Conservation (phyloP, 306 rosid species). For the Begonia peltatifolia region DNA sequence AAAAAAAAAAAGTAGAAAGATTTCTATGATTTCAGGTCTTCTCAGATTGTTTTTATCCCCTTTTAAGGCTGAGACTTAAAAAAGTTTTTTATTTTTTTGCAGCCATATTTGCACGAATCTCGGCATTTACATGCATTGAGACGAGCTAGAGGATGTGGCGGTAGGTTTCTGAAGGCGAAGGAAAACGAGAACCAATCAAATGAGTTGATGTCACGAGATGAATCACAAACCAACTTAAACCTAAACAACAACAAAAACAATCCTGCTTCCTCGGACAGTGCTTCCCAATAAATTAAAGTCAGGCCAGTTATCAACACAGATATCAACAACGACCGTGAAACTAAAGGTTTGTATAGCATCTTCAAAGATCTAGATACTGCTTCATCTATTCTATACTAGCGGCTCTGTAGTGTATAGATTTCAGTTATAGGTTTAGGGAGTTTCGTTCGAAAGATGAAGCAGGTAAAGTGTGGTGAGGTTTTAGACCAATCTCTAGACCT, state of each 20-base stretch:
- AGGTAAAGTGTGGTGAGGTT: conserved; percentile 14
- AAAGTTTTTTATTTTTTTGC: conserved; percentile 14
- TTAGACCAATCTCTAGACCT: conserved; percentile 9
- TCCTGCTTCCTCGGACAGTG: conserved; percentile 39
- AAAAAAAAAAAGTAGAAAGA: no score
- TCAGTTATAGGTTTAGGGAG: conserved; percentile 42
- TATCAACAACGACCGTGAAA: conserved; percentile 12
- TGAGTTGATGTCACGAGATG: conserved; percentile 33
- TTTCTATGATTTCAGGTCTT: no score
- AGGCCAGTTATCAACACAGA: neutral
- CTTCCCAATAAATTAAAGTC: conserved; percentile 18
- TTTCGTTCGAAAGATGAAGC: conserved; percentile 23
- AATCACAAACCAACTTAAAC: conserved; percentile 42
- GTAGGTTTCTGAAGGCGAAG: conserved; percentile 79
- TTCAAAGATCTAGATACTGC: conserved; percentile 20
- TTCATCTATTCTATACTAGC: conserved; percentile 16
- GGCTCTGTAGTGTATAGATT: conserved; percentile 40
- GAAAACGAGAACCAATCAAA: conserved; percentile 33
- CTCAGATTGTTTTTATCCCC: no score
- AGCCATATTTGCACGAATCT: conserved; percentile 94
- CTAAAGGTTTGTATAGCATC: conserved; percentile 15
- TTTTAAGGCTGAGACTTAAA: neutral
- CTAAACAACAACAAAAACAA: conserved; percentile 45
- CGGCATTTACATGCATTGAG: conserved; percentile 79
- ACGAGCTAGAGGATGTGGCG: conserved; percentile 89